Base-by-base conservation (phyloP, 139 green algal species). In the Bryopsis sp. region DNA sequence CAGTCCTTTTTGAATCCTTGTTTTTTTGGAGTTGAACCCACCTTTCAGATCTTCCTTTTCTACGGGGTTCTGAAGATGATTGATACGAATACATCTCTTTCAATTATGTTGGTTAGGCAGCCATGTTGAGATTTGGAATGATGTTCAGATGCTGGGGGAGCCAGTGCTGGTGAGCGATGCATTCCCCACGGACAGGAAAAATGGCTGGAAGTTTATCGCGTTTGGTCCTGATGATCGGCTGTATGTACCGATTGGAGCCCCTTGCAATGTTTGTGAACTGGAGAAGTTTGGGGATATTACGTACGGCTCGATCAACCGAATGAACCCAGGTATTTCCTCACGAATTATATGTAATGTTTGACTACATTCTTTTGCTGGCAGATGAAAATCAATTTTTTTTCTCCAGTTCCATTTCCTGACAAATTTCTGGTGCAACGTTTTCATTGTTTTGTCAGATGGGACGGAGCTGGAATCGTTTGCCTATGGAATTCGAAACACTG, bases 221-320 rank as follows among this genome's bases (percentile, higher is more conserved):
- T 78, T 78, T 29, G 60, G 67, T 7, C 73, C 73, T 1, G 67
- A 78, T 32, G 67, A 47, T 31, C 71, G 75, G 48, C 67, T 78
- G 39, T 78, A 72, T 64, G 24, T 78, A 24, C 47, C 73, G 1
- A 58, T 78, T 11, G 73, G 73, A 43, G 58, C 58, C 36, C 35
- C 47, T 59, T 74, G 73, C 67, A 78, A 78, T 34, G 31, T 74
- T 0, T 74, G 67, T 36, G 26, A 47, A 26, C n/a, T 71, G 22
- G 29, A 64, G 39, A 35, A 39, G 47, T 46, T 39, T 35, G 61
- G 61, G 1, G 39, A 67, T 22, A 71, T 72, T 35, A 36, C 8
- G 32, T 58, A 76, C 24, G 70, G 70, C 4, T 59, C 31, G 11
- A 38, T 72, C 32, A 46, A 64, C 7, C 47, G 43, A 19, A 66